phyloP scores from a whole-genome alignment of 2,329 filamentous ascomycete genomes.

The Lithohypha guttulata region DNA sequence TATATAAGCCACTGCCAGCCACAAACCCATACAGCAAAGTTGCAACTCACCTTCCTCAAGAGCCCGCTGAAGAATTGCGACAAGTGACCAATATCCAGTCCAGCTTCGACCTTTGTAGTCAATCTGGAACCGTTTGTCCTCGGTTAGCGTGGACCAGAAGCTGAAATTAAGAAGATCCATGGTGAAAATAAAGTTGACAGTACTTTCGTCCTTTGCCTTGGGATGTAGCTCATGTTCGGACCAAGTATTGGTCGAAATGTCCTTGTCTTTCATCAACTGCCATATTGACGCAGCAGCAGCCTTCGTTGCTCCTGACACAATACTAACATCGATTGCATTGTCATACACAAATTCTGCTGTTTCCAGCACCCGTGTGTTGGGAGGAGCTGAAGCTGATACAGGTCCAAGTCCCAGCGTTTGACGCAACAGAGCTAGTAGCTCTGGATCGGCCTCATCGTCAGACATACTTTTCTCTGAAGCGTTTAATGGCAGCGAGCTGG shows the following conservation, averaged over 20 bases:
- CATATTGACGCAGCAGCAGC: conserved; percentile 70
- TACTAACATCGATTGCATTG: conserved; percentile 83
- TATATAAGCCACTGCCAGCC: conserved; percentile 3
- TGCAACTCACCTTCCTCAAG: conserved; percentile 65
- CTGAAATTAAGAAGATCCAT: conserved; percentile 97
- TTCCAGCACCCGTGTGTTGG: conserved; percentile 72
- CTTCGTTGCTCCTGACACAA: conserved; percentile 75
- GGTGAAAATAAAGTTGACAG: conserved; percentile 86
- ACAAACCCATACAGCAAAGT: neutral
- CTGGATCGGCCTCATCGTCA: conserved; percentile 81
- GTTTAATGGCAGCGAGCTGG: too few species aligned
- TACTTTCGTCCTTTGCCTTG: conserved; percentile 64
- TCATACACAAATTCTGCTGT: conserved; percentile 79
- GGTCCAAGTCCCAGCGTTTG: conserved; percentile 61
- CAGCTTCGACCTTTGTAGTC: conserved; percentile 70
- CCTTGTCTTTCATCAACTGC: conserved; percentile 68
- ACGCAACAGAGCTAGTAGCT: conserved; percentile 75
- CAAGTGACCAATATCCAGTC: conserved; percentile 93
- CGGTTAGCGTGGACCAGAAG: conserved; percentile 72
- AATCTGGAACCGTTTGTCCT: conserved; percentile 67
- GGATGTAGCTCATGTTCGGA: conserved; percentile 82
- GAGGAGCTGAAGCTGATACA: conserved; percentile 42
- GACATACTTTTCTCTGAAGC: conserved; percentile 53
- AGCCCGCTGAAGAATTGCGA: conserved; percentile 75
- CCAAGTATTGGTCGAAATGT: conserved; percentile 79